Evolutionary conservation across 495 filamentous ascomycete genomes (phyloP), one percentile per base, ranked within the genome.

Genomic region (Trichoderma asperelloides): DNA sequence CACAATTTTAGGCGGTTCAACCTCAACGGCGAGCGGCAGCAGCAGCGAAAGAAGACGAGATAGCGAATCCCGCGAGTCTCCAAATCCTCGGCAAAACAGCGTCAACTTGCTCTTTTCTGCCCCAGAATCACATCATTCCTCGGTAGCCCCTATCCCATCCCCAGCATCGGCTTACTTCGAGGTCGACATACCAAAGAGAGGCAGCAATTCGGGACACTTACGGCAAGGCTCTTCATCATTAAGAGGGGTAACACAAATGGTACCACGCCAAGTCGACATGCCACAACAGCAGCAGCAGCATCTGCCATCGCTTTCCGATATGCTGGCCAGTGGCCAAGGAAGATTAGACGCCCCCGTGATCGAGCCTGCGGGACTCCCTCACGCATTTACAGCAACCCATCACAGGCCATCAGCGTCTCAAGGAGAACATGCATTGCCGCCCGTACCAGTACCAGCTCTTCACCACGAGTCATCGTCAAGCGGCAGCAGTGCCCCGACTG

Each of bases 401-500:
- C 49, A 55, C 49, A 55, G 49, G 21, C 49, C 49, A 21, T 25
- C 21, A 65, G 8, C 11, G 65, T 40, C 66, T 67, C n/a, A 74
- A 27, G 63, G 33, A 25, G 18, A 18, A 8, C 60, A 30, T 5
- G 23, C 33, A 33, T 30, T 40, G 33, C 23, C 60, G 7, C 72
- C 73, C 27, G 45, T 33, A 45, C 70, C 70, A 39, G 68, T 74
- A 27, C 74, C 79, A 16, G 66, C 70, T 30, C 49, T 77, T 25
- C 76, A 73, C n/a, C 75, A 78, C n/a, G 77, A 80, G 40, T 73
- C 76, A 49, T 77, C 78, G 21, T 77, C 74, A 23, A 67, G 63
- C 5, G 77, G 73, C n/a, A 78, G 73, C 51, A 62, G 30, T 45
- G 33, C 72, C 15, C 77, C 78, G 2, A 76, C 78, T 11, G 68